Percentiles rank a stretch among this genome's conserved stretches.
Evolutionary conservation across 129 eudicot species (phyloP).

Genomic region (Chrysanthemum makinoi): DNA sequence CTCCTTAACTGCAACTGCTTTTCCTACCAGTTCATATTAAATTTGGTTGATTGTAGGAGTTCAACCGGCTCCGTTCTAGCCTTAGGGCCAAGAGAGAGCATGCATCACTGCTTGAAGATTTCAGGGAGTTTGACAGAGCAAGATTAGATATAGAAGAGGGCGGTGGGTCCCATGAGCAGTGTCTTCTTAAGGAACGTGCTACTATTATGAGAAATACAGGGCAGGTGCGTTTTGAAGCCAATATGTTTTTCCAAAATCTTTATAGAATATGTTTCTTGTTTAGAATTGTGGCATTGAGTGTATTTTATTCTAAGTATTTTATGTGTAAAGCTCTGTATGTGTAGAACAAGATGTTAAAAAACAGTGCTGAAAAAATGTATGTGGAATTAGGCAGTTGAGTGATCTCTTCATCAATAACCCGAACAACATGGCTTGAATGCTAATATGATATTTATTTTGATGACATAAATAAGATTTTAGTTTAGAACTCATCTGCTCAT

Average conservation of each 20-base stretch:
- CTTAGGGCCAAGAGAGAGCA: conserved; percentile 95
- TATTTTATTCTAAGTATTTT: neutral
- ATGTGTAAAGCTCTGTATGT: neutral
- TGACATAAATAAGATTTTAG: neutral
- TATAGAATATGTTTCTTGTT: conserved; percentile 20
- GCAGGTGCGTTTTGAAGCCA: conserved; percentile 48
- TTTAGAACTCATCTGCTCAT: neutral
- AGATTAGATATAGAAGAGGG: conserved; percentile 92
- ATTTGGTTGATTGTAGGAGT: conserved; percentile 55
- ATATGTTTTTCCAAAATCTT: neutral
- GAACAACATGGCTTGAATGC: neutral
- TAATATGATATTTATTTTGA: neutral
- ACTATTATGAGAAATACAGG: conserved; percentile 71
- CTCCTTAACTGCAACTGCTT: neutral
- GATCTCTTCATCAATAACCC: neutral
- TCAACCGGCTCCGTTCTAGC: conserved; percentile 78
- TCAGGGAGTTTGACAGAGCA: conserved; percentile 83
- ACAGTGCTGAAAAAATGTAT: neutral
- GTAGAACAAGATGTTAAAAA: neutral
- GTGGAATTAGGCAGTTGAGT: neutral
- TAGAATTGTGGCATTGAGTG: neutral
- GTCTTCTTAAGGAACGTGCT: conserved; percentile 87
- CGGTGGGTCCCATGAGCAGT: conserved; percentile 66
- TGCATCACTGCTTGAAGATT: conserved; percentile 93
- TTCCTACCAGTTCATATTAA: neutral